Conservation (phyloP, 2,329 filamentous ascomycete species). For the Colletotrichum sp. region DNA sequence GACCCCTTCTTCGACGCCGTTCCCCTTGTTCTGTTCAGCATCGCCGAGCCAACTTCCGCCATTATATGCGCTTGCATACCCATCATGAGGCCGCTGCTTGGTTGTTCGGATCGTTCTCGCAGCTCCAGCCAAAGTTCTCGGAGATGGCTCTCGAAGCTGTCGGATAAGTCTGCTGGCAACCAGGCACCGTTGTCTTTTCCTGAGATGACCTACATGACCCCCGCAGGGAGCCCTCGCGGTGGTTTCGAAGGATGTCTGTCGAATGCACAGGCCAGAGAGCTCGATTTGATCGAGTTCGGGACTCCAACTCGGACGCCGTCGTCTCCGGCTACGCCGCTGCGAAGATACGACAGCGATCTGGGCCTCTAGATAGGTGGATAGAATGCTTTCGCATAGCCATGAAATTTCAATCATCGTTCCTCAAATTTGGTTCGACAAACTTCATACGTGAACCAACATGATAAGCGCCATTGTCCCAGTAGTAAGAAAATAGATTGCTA, state of each 20-base stretch:
- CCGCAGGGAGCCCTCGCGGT: neutral
- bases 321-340: neutral
- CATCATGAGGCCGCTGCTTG: neutral
- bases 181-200: neutral
- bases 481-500: no score
- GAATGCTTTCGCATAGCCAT: neutral
- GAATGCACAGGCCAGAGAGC: neutral
- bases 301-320: neutral
- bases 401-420: neutral
- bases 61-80: neutral
- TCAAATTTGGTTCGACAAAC: neutral
- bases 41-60: neutral
- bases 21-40: neutral
- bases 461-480: no score
- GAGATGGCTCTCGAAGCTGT: neutral
- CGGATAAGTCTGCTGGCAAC: neutral
- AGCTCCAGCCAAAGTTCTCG: neutral
- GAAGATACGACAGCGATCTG: neutral
- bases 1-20: neutral
- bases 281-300: neutral
- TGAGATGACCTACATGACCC: neutral
- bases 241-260: neutral
- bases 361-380: neutral
- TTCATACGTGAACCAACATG: neutral
- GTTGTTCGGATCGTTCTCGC: neutral